These are phyloP conservation scores for Zopfochytrium polystomum DNA, from an alignment of 371 early-diverging fungal species.

Conservation along the genomic window DNA sequence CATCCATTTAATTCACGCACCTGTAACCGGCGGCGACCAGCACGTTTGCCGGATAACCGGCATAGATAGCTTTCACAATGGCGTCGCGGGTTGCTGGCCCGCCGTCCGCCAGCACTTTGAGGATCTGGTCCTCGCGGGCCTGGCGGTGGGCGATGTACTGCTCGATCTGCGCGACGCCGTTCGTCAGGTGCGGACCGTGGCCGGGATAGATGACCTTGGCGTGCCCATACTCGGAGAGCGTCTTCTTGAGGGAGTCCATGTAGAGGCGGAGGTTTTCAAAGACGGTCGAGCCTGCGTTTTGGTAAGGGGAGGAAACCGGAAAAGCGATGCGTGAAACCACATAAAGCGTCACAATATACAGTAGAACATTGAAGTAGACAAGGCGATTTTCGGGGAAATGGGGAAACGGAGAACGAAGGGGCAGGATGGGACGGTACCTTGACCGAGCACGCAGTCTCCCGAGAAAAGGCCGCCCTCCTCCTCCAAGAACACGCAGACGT, in stretches of 20 bases:
- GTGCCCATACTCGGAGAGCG: slow-evolving; percentile 42
- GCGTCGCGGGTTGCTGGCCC: slow-evolving; percentile 39
- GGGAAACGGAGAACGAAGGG: too few relatives aligned
- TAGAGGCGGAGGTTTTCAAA: slow-evolving; percentile 73
- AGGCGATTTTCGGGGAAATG: too few relatives aligned
- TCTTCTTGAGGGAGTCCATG: slow-evolving; percentile 57
- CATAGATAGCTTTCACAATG: slow-evolving; percentile 63
- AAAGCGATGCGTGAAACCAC: too few relatives aligned
- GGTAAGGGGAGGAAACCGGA: too few relatives aligned
- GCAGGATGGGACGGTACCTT: slow-evolving; percentile 70
- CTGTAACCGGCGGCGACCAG: slow-evolving; percentile 59
- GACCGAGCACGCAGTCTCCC: slow-evolving; percentile 83
- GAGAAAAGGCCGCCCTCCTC: slow-evolving; percentile 73
- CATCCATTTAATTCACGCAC: not conserved
- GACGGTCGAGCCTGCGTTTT: slow-evolving; percentile 41
- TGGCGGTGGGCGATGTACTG: slow-evolving; percentile 76
- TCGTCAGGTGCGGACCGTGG: slow-evolving; percentile 79
- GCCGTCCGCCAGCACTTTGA: slow-evolving; percentile 45
- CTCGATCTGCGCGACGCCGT: slow-evolving; percentile 54
- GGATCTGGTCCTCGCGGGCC: slow-evolving; percentile 72
- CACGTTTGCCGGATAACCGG: slow-evolving; percentile 56
- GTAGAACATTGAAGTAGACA: too few relatives aligned
- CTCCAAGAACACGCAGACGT: slow-evolving; percentile 66
- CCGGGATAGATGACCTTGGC: slow-evolving; percentile 55
- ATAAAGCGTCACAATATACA: too few relatives aligned